Evolutionary conservation across 2,329 filamentous ascomycete species (phyloP), one percentile per base, ranked within the genome.

Genomic region (Rugonectria rugulosa): DNA sequence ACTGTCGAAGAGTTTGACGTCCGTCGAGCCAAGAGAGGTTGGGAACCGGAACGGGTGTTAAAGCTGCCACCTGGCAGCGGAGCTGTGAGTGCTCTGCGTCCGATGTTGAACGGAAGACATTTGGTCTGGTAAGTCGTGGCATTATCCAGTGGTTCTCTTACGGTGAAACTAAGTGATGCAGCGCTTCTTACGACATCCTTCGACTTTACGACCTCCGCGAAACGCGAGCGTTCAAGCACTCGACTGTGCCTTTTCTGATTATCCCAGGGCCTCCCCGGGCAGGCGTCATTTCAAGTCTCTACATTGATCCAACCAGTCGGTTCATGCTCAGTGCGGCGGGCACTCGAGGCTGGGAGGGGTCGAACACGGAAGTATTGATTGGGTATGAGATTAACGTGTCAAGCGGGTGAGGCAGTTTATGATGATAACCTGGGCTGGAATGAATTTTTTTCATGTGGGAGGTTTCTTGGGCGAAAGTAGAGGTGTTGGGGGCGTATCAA

Each of bases 1-100:
- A 96, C 92, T 0, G 95, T 99, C 0, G 95, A 99, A 65, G 95
- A 99, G 74, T 99, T 90, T 74, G 92, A 87, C 68, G 80, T 99
- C 15, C 91, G 95, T 71, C 92, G 92, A 67, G 86, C 84, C 0
- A 74, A 71, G 44, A 66, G 88, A 1, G 81, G 91, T 1, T 89
- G 89, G 75, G 82, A 86, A 60, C 88, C 93, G 0, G 86, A 90
- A 65, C 84, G 95, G 27, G 85, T 87, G 0, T 90, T 99, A 72
- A 92, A 89, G 67, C 96, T 99, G 62, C 95, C 95, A 2, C 84
- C 87, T 21, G 95, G 94, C 12, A 96, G 91, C 71, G 94, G 94
- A 8, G 86, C 93, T 0, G 92, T 99, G 23, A 97, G 90, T 68
- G 91, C 92, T 8, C 84, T 99, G 14, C 83, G 89, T 55, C 85